Evolutionary conservation across 2,329 filamentous ascomycete genomes (phyloP).

Genomic region (Rutstroemia sp.): DNA sequence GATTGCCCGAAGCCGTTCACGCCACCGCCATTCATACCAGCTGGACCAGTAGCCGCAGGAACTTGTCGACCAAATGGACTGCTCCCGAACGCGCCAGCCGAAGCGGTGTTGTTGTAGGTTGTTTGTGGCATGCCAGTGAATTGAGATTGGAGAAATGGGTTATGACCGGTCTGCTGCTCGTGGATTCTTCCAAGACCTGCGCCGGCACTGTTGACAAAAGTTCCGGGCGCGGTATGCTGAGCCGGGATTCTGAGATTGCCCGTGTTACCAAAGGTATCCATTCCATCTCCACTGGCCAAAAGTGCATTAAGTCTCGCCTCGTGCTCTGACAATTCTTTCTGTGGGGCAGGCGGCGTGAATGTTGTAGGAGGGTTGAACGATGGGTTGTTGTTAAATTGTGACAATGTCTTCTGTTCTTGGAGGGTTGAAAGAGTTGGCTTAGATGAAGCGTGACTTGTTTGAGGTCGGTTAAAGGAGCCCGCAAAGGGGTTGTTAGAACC

Average conservation of each 20-base stretch:
- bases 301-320: constrained; percentile 78
- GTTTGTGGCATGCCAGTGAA: constrained; percentile 69
- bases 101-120: constrained; percentile 40
- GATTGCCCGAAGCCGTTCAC: constrained; percentile 31
- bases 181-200: constrained; percentile 65
- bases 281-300: constrained; percentile 78
- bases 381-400: constrained; percentile 38
- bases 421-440: constrained; percentile 68
- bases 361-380: constrained; percentile 38
- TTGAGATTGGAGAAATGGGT: constrained; percentile 81
- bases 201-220: constrained; percentile 93
- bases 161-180: constrained; percentile 57
- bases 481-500: constrained; percentile 99
- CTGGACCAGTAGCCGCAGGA: constrained; percentile 49
- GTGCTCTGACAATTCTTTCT: constrained; percentile 53
- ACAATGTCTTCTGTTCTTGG: constrained; percentile 76
- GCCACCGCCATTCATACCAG: constrained; percentile 41
- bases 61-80: constrained; percentile 33
- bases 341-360: constrained; percentile 39
- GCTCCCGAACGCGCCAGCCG: constrained; percentile 20
- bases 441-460: constrained; percentile 43
- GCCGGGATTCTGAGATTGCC: constrained; percentile 91
- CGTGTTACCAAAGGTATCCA: constrained; percentile 97
- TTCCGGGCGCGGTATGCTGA: constrained; percentile 92
- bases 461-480: constrained; percentile 57